phyloP scores from a whole-genome alignment of 129 eudicot genomes.

The Centaurea solstitialis region DNA sequence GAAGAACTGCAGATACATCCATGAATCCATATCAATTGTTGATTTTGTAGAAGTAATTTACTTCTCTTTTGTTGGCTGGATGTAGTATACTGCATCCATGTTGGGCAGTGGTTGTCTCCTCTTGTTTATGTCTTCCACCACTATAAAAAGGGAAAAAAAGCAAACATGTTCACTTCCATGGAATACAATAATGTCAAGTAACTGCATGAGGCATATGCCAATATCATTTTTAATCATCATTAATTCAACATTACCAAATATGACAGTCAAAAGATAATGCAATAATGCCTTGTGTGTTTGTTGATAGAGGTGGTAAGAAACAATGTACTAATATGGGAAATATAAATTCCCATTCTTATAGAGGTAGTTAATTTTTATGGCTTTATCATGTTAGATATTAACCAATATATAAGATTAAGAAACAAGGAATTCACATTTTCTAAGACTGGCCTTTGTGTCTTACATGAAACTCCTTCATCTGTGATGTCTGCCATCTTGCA shows the following conservation, averaged over 20 bases:
- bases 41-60: constrained; percentile 20
- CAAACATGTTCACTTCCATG: constrained; percentile 5
- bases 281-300: not conserved
- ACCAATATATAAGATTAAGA: constrained; percentile 5
- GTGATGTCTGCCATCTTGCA: constrained; percentile 99
- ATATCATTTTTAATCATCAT: constrained; percentile 10
- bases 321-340: too few relatives aligned
- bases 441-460: constrained; percentile 51
- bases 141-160: constrained; percentile 43
- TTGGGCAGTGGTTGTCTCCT: constrained; percentile 87
- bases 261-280: constrained; percentile 10
- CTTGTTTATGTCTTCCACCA: constrained; percentile 92
- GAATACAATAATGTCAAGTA: constrained; percentile 1
- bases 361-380: not conserved
- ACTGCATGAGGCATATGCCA: not conserved
- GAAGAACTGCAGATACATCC: not conserved
- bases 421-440: constrained; percentile 18
- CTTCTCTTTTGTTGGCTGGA: constrained; percentile 96
- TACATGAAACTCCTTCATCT: constrained; percentile 96
- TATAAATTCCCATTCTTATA: too few relatives aligned
- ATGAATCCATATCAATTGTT: not conserved
- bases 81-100: constrained; percentile 94
- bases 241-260: constrained; percentile 7
- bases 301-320: not conserved
- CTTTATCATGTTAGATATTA: not conserved